phyloP scores from a whole-genome alignment of 2,329 filamentous ascomycete genomes.

The Parafenestella ontariensis region DNA sequence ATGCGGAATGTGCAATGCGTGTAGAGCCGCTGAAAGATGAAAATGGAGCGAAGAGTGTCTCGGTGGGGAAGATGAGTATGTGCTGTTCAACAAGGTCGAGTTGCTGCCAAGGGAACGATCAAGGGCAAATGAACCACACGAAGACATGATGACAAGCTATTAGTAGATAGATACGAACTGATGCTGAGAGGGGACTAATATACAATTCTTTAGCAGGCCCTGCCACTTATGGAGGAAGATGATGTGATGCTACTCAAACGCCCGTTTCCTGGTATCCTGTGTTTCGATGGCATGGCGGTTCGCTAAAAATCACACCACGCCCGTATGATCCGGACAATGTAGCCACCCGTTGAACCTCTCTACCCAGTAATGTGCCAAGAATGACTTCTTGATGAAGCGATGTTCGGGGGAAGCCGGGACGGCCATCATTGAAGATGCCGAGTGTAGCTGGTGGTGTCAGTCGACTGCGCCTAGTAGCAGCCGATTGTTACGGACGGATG shows the following conservation, averaged over 20 bases:
- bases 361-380: background rate
- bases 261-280: conserved; percentile 2
- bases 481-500: background rate
- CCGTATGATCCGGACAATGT: conserved; percentile 11
- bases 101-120: conserved; percentile 14
- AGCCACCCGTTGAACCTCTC: conserved; percentile 7
- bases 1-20: background rate
- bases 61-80: conserved; percentile 1
- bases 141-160: conserved; percentile 16
- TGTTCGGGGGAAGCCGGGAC: background rate
- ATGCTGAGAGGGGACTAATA: conserved; percentile 25
- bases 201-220: conserved; percentile 17
- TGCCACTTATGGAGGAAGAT: background rate
- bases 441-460: background rate
- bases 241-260: conserved; percentile 16
- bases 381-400: background rate
- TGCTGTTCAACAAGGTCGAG: conserved; percentile 10
- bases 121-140: conserved; percentile 11
- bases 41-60: conserved; percentile 7
- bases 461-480: background rate
- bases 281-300: conserved; percentile 5
- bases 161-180: background rate
- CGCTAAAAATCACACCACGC: conserved; percentile 17
- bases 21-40: conserved; percentile 3
- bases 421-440: conserved; percentile 5